Evolutionary conservation across 805 yeast genomes (phyloP).

Genomic region (Metschnikowia arizonensis): DNA sequence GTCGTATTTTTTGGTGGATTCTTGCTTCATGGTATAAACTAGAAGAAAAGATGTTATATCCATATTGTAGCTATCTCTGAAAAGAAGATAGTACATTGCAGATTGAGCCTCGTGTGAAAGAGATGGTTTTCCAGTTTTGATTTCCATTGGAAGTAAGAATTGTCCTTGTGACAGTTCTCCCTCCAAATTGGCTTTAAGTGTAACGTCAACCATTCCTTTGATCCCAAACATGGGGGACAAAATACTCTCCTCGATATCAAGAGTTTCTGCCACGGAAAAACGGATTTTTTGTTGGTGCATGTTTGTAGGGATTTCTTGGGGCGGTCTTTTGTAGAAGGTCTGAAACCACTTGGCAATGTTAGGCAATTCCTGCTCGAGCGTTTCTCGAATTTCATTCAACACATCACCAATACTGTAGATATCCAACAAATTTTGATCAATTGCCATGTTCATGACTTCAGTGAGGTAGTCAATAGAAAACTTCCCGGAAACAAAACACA

Average conservation of each 20-base stretch:
- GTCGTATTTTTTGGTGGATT: conserved; percentile 52
- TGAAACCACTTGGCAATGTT: conserved; percentile 53
- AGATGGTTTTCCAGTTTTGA: conserved; percentile 76
- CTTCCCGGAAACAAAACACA: conserved; percentile 40
- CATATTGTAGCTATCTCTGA: conserved; percentile 74
- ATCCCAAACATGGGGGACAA: conserved; percentile 91
- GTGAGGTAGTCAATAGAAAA: conserved; percentile 39
- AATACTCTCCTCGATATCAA: conserved; percentile 86
- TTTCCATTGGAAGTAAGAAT: conserved; percentile 73
- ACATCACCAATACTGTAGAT: conserved; percentile 56
- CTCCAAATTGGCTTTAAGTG: conserved; percentile 56
- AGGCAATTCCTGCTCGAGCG: conserved; percentile 45
- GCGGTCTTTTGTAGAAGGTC: conserved; percentile 34
- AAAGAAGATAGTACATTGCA: conserved; percentile 69
- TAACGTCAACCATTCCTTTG: conserved; percentile 86
- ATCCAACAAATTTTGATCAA: conserved; percentile 43
- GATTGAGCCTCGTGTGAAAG: conserved; percentile 83
- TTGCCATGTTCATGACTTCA: conserved; percentile 33
- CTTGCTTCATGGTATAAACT: conserved; percentile 61
- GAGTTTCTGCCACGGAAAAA: conserved; percentile 56
- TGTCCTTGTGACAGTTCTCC: conserved; percentile 36
- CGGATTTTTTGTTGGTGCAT: conserved; percentile 30
- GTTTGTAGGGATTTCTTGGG: conserved; percentile 25
- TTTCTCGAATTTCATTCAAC: conserved; percentile 38
- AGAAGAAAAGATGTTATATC: conserved; percentile 62